Conservation (phyloP, 441 rosid genomes). For the Euphorbia schlechtendalii region DNA sequence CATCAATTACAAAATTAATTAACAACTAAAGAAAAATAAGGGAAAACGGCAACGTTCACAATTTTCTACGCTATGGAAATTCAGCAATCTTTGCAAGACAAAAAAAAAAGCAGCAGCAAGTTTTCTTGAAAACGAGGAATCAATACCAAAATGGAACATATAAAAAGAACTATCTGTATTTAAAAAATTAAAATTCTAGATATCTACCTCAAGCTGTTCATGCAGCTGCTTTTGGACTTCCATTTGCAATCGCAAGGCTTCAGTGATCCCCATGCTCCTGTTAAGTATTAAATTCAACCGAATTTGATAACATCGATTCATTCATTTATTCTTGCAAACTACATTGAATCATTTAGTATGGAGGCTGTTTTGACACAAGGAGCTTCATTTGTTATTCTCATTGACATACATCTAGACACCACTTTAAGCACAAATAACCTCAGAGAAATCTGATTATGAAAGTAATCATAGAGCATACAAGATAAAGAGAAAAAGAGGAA, state of each 20-base stretch:
- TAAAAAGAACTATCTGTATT: neutral
- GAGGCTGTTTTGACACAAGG: neutral
- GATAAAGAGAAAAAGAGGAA: too few species aligned
- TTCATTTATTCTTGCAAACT: neutral
- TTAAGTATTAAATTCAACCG: slow-evolving; percentile 13
- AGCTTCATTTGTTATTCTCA: too few species aligned
- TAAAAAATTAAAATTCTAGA: neutral
- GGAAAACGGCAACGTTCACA: neutral
- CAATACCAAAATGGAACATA: neutral
- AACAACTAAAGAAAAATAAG: neutral
- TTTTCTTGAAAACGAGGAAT: neutral
- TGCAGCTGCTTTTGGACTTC: slow-evolving; percentile 91
- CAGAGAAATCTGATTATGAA: too few species aligned
- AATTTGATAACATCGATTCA: slow-evolving; percentile 14
- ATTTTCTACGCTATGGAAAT: neutral
- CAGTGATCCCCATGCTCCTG: slow-evolving; percentile 76
- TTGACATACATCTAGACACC: too few species aligned
- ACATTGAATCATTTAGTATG: neutral
- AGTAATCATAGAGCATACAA: too few species aligned
- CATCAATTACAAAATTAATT: neutral
- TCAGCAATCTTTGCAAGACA: neutral
- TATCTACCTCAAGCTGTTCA: slow-evolving; percentile 85
- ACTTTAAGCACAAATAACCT: too few species aligned
- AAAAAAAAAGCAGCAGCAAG: too few species aligned
- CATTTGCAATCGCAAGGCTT: slow-evolving; percentile 83